A percentile compares a stretch with the other conserved stretches of the same genome.
These are phyloP conservation scores for Fusarium longipes DNA, from an alignment of 2,329 filamentous ascomycete species.

Conservation along the genomic window DNA sequence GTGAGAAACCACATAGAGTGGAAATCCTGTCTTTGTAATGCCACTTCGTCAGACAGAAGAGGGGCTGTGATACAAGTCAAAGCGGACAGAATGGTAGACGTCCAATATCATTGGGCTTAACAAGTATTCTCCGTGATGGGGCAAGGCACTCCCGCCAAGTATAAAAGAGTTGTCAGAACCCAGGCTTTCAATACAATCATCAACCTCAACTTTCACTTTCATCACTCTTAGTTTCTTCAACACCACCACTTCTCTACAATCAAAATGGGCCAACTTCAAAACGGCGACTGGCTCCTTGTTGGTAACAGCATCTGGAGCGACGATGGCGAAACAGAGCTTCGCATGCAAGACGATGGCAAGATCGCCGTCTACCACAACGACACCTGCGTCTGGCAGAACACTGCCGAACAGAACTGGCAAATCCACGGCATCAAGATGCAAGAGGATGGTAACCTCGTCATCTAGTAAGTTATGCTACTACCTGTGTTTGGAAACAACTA, in stretches of 20 bases:
- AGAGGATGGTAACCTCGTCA: conserved; percentile 12
- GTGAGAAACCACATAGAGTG: background rate
- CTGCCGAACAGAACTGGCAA: background rate
- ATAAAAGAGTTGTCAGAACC: background rate
- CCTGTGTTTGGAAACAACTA: background rate
- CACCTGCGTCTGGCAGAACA: conserved; percentile 12
- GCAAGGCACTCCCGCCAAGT: background rate
- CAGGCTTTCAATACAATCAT: background rate
- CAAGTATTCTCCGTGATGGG: too few species aligned
- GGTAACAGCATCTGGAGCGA: conserved; percentile 19
- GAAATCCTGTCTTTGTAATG: background rate
- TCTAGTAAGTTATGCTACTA: background rate
- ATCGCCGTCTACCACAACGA: conserved; percentile 7
- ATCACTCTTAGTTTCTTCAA: background rate
- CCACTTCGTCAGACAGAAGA: background rate
- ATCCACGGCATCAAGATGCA: conserved; percentile 8
- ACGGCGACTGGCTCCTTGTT: conserved; percentile 20
- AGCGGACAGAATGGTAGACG: background rate
- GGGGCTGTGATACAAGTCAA: background rate
- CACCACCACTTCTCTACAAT: background rate
- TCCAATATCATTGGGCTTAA: background rate
- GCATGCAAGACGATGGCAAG: conserved; percentile 23
- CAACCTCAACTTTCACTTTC: background rate
- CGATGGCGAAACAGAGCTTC: conserved; percentile 6
- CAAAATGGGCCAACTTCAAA: conserved; percentile 11